Conservation (phyloP, 2,329 filamentous ascomycete species). For the Colletotrichum falcatum region DNA sequence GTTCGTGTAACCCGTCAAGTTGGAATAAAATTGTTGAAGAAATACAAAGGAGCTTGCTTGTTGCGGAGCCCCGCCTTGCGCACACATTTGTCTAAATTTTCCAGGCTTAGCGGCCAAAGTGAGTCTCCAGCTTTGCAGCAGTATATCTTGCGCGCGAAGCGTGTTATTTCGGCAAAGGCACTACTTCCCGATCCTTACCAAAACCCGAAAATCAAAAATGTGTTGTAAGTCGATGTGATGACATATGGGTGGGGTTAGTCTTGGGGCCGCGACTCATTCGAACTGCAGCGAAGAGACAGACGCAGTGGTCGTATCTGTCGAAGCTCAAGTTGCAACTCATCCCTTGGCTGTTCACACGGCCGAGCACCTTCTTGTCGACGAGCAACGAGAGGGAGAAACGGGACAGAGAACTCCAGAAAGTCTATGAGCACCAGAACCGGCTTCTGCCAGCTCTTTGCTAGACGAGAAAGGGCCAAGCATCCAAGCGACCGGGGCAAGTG, state of each 20-base stretch:
- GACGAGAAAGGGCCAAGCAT: not conserved
- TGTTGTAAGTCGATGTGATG: not conserved
- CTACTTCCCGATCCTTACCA: not conserved
- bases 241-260: not conserved
- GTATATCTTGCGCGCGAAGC: not conserved
- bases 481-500: not conserved
- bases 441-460: no score
- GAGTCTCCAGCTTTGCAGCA: not conserved
- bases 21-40: constrained; percentile 2
- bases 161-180: not conserved
- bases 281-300: not conserved
- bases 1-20: constrained; percentile 8
- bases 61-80: not conserved
- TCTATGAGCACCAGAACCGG: no score
- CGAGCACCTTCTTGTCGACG: no score
- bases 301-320: not conserved
- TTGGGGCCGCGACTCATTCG: not conserved
- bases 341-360: not conserved
- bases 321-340: not conserved
- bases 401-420: not conserved
- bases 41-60: not conserved
- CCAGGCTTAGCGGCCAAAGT: not conserved
- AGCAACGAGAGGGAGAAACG: not conserved
- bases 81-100: no score
- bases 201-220: not conserved